Evolutionary conservation across 1,284 basidiomycete genomes (phyloP).

Genomic region (Cryptococcus maquisensis): DNA sequence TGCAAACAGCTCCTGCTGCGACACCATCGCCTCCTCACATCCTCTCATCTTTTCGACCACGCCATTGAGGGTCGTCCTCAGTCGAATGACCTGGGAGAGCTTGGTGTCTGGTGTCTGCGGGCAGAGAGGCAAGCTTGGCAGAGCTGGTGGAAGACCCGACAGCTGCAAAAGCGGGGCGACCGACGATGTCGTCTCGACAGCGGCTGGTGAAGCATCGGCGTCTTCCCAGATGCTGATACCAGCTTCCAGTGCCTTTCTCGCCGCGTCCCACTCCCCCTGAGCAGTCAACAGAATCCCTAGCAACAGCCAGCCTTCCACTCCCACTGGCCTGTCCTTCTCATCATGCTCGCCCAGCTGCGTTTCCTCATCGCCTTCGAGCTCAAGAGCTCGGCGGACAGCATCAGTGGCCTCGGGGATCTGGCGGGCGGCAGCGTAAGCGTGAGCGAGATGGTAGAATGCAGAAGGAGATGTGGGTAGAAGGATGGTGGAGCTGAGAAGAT

Average conservation of each 20-base stretch:
- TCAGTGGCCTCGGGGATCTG: slow-evolving; percentile 66
- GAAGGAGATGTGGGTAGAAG: slow-evolving; percentile 56
- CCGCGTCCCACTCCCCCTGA: slow-evolving; percentile 74
- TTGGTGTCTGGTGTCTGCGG: slow-evolving; percentile 51
- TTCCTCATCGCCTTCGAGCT: slow-evolving; percentile 50
- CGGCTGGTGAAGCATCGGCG: neutral
- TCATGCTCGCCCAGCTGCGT: slow-evolving; percentile 27
- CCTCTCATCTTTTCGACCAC: slow-evolving; percentile 82
- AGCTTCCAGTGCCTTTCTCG: slow-evolving; percentile 69
- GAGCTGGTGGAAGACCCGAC: neutral
- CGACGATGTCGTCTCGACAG: slow-evolving; percentile 6
- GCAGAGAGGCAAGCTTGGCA: slow-evolving; percentile 5
- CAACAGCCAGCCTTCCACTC: slow-evolving; percentile 82
- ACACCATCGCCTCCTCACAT: slow-evolving; percentile 72
- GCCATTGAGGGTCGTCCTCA: slow-evolving; percentile 81
- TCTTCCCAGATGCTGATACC: slow-evolving; percentile 57
- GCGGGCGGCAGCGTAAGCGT: slow-evolving; percentile 68
- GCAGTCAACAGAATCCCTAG: slow-evolving; percentile 77
- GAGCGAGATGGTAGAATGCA: slow-evolving; percentile 72
- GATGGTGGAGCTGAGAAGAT: slow-evolving; percentile 58
- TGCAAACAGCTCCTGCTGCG: slow-evolving; percentile 79
- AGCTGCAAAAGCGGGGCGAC: neutral
- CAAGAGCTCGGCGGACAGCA: slow-evolving; percentile 69
- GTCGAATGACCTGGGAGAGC: slow-evolving; percentile 74
- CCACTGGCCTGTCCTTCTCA: slow-evolving; percentile 52